phyloP scores from a whole-genome alignment of 345 rosid genomes.

The Syzygium grande region DNA sequence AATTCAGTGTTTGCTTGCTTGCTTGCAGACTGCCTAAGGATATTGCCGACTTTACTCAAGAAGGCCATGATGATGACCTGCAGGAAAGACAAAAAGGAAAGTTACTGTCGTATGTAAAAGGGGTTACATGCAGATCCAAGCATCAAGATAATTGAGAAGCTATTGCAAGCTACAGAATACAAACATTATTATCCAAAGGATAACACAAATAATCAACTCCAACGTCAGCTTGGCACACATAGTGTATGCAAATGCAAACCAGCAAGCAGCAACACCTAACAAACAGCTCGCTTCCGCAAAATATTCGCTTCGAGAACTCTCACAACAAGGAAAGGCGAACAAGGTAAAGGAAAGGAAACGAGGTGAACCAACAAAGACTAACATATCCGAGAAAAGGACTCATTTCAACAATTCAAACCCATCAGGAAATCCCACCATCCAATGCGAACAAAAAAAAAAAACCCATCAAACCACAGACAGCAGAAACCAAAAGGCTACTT shows the following conservation, averaged over 20 bases:
- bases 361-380: background rate
- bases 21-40: constrained; percentile 55
- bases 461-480: too few species aligned
- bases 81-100: background rate
- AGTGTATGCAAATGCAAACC: background rate
- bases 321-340: background rate
- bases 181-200: background rate
- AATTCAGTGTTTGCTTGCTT: constrained; percentile 37
- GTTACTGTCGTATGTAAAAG: background rate
- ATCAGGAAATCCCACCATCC: background rate
- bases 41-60: constrained; percentile 61
- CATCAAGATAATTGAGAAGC: background rate
- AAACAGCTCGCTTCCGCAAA: background rate
- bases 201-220: background rate
- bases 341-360: background rate
- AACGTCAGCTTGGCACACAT: background rate
- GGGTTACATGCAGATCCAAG: background rate
- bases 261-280: background rate
- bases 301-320: background rate
- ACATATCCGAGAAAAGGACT: background rate
- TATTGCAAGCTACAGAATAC: background rate
- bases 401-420: background rate
- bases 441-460: background rate
- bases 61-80: constrained; percentile 64
- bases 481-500: too few species aligned